Base-by-base conservation (phyloP, 306 rosid genomes). In the Crataegus laevigata region DNA sequence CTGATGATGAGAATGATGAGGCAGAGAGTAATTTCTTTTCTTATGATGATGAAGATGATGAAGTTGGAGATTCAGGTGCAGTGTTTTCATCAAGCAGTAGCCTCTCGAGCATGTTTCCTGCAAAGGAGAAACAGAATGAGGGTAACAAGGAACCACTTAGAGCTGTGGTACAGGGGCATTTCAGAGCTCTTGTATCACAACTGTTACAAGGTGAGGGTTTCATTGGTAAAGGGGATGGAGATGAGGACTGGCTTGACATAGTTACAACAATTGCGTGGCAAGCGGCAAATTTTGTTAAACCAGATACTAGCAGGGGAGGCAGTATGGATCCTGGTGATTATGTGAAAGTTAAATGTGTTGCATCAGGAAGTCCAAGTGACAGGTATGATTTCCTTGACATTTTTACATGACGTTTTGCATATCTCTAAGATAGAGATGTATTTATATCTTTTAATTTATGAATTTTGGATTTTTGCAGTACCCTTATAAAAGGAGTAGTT, bases 301-400 rank as follows among this genome's bases (percentile, higher is more conserved):
- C 99, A 5, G 97, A 94, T 84, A 94, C 96, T 58, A 88, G 98
- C 83, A 82, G 80, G 82, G 99, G 99, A 69, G 99, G 97, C 80
- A 94, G 97, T 79, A 92, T 94, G 99, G 99, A 94, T 85, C 97
- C 99, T 59, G 96, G 80, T 76, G 85, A 87, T 85, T 94, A 94
- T 85, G 93, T 94, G 32, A 94, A 92, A 88, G 92, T 94, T 82
- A 94, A 94, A 87, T 92, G 97, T 73, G 5, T 90, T 66, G 96
- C 96, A 54, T 79, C 96, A 18, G 97, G 99, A 83, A 87, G 75
- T 71, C 96, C 96, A 36, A 83, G 85, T 75, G 97, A 89, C 76
- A 94, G 99, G 99, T 94, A 86, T 78, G 17, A 64, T 66, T 42
- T 62, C 63, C 66, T 78, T 66, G 19, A 21, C 71, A 72, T 66